Percentiles rank a stretch among this genome's conserved stretches.
Conservation (phyloP, 2,329 filamentous ascomycete species). For the Cytospora chrysosperma region DNA sequence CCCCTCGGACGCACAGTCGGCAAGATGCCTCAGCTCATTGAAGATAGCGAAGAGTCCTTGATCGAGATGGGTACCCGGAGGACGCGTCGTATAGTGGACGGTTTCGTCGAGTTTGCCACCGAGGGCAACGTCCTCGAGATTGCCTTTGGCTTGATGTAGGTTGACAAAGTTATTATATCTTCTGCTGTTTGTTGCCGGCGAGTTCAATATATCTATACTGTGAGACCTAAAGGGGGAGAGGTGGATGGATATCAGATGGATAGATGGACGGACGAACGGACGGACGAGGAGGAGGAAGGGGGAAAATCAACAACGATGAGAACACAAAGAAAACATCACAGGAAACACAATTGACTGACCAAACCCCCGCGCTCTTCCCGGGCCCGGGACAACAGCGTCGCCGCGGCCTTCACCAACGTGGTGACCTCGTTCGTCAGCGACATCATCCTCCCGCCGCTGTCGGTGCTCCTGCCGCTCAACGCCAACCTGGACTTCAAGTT, state of each 20-base stretch:
- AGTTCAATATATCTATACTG: background rate
- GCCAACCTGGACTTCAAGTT: constrained; percentile 75
- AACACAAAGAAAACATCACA: background rate
- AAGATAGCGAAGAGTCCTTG: constrained; percentile 41
- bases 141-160: constrained; percentile 71
- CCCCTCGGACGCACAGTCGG: no score
- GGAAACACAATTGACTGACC: background rate
- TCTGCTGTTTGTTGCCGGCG: no score
- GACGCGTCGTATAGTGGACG: constrained; percentile 55
- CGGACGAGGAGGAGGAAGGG: background rate
- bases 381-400: constrained; percentile 63
- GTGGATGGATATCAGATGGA: no score
- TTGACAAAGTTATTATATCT: no score
- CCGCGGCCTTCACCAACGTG: constrained; percentile 67
- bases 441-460: constrained; percentile 67
- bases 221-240: background rate
- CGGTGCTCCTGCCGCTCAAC: constrained; percentile 66
- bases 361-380: constrained; percentile 18
- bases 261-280: background rate
- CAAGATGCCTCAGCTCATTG: constrained; percentile 32
- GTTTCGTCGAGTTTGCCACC: constrained; percentile 71
- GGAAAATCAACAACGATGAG: background rate
- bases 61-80: constrained; percentile 47
- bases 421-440: constrained; percentile 72
- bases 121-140: constrained; percentile 75